Evolutionary conservation across 352 stramenopile species (phyloP).

Genomic region (Pythium rhizo-oryzae): DNA sequence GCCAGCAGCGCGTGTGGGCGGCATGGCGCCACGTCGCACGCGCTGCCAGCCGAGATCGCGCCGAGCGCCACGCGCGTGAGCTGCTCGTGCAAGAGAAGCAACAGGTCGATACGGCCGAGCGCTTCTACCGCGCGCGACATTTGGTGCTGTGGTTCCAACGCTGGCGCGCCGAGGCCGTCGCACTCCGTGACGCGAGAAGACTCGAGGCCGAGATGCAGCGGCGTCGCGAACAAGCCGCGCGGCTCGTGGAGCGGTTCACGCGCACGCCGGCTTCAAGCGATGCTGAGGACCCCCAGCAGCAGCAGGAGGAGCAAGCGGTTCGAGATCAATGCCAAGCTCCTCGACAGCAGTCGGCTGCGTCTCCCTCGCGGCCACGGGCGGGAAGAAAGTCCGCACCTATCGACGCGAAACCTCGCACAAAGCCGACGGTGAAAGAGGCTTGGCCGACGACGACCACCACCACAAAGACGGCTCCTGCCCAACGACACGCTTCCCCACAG

Average conservation of each 20-base stretch:
- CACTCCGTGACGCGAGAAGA: conserved; percentile 35
- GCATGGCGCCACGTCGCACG: conserved; percentile 22
- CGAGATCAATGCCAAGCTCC: too few species aligned
- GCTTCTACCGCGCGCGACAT: conserved; percentile 39
- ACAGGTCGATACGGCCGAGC: conserved; percentile 21
- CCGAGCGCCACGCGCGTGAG: conserved; percentile 15
- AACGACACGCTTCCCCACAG: too few species aligned
- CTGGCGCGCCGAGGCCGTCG: conserved; percentile 36
- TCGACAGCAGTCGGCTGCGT: not conserved
- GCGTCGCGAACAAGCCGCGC: conserved; percentile 41
- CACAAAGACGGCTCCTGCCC: too few species aligned
- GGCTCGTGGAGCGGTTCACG: conserved; percentile 23
- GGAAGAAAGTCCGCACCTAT: not conserved
- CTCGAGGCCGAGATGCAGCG: conserved; percentile 28
- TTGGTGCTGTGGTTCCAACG: conserved; percentile 56
- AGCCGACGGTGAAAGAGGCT: not conserved
- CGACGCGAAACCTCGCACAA: not conserved
- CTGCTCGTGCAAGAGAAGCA: conserved; percentile 31
- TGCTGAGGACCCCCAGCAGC: too few species aligned
- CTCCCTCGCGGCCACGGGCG: too few species aligned
- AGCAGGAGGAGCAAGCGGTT: too few species aligned
- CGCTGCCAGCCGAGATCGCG: conserved; percentile 2
- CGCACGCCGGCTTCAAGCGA: not conserved
- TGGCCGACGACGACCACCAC: not conserved
- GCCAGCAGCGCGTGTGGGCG: conserved; percentile 29